A percentile compares a stretch with the other conserved stretches of the same genome.
Conservation (phyloP, 1,139 yeast genomes). For the Candida sanyaensis region DNA sequence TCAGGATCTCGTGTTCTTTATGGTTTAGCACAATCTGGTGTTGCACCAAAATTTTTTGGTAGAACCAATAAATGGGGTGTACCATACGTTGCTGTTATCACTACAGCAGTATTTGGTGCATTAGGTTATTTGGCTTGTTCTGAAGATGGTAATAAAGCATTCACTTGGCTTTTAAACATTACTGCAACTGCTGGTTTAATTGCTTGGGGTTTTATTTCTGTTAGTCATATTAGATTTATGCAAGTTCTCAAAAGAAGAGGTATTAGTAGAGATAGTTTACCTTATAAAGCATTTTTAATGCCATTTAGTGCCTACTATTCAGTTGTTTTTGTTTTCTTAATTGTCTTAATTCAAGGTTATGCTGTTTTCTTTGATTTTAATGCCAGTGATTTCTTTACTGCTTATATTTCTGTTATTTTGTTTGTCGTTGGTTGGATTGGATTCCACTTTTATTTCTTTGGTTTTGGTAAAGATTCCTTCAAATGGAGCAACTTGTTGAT, state of each 20-base stretch:
- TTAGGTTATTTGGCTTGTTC: conserved; percentile 71
- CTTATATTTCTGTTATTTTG: conserved; percentile 62
- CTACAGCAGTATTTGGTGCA: conserved; percentile 63
- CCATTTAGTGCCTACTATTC: conserved; percentile 66
- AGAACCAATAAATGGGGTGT: conserved; percentile 63
- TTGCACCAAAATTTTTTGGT: conserved; percentile 60
- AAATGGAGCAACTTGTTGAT: conserved; percentile 35
- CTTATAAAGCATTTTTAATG: conserved; percentile 68
- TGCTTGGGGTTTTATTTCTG: conserved; percentile 70
- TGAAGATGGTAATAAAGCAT: conserved; percentile 64
- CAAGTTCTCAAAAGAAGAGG: conserved; percentile 57
- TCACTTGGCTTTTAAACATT: conserved; percentile 81
- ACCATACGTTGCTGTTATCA: conserved; percentile 60
- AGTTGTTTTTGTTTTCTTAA: conserved; percentile 47
- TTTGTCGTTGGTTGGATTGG: conserved; percentile 53
- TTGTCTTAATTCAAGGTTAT: conserved; percentile 73
- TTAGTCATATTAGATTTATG: conserved; percentile 70
- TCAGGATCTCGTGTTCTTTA: conserved; percentile 74
- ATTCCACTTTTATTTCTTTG: conserved; percentile 52
- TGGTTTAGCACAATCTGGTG: conserved; percentile 63
- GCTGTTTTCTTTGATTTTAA: conserved; percentile 56
- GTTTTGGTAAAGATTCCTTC: conserved; percentile 34
- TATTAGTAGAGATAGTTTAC: conserved; percentile 63
- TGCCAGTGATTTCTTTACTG: conserved; percentile 60
- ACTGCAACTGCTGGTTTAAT: conserved; percentile 76